These are phyloP conservation scores for Teunomyces pallodes DNA, from an alignment of 805 yeast species.

Conservation along the genomic window DNA sequence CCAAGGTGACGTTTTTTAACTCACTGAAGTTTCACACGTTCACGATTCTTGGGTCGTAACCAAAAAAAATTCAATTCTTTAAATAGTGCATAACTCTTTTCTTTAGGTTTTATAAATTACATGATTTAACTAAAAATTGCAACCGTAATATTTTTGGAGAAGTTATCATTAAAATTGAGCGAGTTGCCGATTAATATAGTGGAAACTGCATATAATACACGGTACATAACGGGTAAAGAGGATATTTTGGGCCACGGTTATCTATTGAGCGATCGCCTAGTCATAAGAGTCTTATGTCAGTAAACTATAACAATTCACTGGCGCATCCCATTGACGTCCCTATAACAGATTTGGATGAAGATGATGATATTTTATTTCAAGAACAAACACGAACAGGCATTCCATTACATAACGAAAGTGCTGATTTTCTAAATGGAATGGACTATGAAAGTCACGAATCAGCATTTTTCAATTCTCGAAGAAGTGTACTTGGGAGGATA, in stretches of 20 bases:
- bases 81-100: slow-evolving; percentile 6
- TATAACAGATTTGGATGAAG: slow-evolving; percentile 52
- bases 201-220: not conserved
- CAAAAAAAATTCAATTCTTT: slow-evolving; percentile 9
- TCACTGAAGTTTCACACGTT: not conserved
- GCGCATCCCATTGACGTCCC: slow-evolving; percentile 51
- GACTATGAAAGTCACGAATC: slow-evolving; percentile 21
- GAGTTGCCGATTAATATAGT: too few relatives aligned
- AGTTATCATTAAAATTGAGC: too few relatives aligned
- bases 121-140: not conserved
- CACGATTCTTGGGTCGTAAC: not conserved
- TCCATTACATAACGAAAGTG: not conserved
- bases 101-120: not conserved
- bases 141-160: not conserved
- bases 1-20: slow-evolving; percentile 78
- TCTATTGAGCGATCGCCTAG: not conserved
- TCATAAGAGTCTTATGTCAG: slow-evolving; percentile 4
- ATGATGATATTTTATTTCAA: slow-evolving; percentile 30
- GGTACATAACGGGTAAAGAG: not conserved
- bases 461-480: not conserved
- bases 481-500: slow-evolving; percentile 1
- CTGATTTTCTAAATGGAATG: slow-evolving; percentile 17
- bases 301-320: slow-evolving; percentile 4
- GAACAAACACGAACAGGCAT: slow-evolving; percentile 12
- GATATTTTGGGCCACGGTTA: not conserved